Conservation (phyloP, 768 basidiomycete genomes). For the Daedalea quercina region DNA sequence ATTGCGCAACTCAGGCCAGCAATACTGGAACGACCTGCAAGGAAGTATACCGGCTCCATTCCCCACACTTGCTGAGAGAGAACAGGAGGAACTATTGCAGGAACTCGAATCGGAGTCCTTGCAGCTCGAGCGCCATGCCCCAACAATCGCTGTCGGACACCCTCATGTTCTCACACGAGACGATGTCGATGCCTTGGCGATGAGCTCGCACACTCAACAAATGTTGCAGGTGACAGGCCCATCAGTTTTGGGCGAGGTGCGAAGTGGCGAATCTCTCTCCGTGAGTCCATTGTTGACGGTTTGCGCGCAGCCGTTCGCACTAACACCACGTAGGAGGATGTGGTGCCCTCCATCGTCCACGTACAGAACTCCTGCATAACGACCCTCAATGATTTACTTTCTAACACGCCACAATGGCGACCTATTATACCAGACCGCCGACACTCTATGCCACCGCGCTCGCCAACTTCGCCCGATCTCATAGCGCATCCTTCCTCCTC, state of each 20-base stretch:
- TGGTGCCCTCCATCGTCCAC: constrained; percentile 64
- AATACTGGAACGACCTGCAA: neutral
- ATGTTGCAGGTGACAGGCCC: neutral
- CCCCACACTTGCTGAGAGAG: neutral
- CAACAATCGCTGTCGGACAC: neutral
- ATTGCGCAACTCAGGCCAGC: neutral
- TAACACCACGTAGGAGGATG: constrained; percentile 37
- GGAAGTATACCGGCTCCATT: neutral
- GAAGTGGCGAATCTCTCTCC: neutral
- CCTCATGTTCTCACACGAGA: neutral
- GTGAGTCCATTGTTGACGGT: neutral
- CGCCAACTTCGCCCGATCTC: constrained; percentile 22
- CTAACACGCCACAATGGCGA: constrained; percentile 35
- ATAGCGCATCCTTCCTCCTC: constrained; percentile 33
- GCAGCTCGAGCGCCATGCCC: neutral
- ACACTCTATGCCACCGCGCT: constrained; percentile 50
- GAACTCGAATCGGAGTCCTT: neutral
- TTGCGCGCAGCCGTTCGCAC: neutral
- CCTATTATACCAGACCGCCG: constrained; percentile 54
- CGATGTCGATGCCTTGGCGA: neutral
- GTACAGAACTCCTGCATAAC: constrained; percentile 72
- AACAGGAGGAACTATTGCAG: neutral
- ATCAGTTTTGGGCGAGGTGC: neutral
- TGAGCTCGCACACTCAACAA: neutral
- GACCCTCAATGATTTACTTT: constrained; percentile 64